Evolutionary conservation across 1,284 basidiomycete genomes (phyloP), one percentile per base, ranked within the genome.

Genomic region (Rhodofomes roseus): DNA sequence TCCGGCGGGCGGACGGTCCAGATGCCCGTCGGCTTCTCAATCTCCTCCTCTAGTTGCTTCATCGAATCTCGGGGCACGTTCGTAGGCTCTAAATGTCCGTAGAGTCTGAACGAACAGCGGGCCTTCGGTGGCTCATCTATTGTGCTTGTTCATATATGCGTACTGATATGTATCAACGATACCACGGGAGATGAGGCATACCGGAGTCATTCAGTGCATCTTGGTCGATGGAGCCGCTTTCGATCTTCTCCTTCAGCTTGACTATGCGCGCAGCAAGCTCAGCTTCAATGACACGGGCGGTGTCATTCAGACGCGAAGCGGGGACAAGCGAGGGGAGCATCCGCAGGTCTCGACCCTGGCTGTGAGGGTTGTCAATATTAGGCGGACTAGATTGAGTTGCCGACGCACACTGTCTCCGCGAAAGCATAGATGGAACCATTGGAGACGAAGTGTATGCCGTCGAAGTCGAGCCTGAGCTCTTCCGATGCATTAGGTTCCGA

Each of bases 361-460:
- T 89, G 56, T 2, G 25, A 59, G 43, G 58, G 57, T 56, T 65
- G 64, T 23, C 50, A 60, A 18, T 52, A 25, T n/a, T 25, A 54
- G 57, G 23, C 27, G 23, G 34, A 36, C n/a, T 48, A 37, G 25
- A 25, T 52, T n/a, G 41, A 41, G 7, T 50, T 34, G 37, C 25
- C 62, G 8, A 66, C 80, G 61, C 63, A 92, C 90, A 75, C 73
- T 4, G 89, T 85, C 66, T 86, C 80, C 6, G 85, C 90, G 61
- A 89, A 81, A 0, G 91, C 89, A 67, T 87, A 89, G 43, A 95
- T 84, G 1, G 89, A 84, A 1, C 93, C 93, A 63, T 92, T 90
- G 9, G 82, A 76, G 9, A 89, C 65, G 68, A 92, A 86, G 73
- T 95, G 93, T 14, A 95, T 78, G 2, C 91, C 93, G 68, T 89